phyloP scores from a whole-genome alignment of 2,329 filamentous ascomycete genomes.

The Ophiostoma piceae region DNA sequence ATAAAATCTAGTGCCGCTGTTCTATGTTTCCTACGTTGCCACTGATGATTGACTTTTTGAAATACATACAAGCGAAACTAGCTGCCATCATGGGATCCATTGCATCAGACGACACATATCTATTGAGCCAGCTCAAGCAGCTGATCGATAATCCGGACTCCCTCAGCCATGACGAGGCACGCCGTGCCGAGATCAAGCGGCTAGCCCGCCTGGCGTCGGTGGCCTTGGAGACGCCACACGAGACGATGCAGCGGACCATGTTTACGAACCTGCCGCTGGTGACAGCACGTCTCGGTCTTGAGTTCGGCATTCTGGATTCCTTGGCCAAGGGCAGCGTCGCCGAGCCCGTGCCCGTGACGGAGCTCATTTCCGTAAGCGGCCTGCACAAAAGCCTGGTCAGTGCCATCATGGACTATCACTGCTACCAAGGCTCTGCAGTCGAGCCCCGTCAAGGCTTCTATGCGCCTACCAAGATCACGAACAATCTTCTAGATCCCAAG shows the following conservation, averaged over 20 bases:
- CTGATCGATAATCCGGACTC: not conserved
- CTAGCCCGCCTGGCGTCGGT: not conserved
- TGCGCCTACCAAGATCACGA: not conserved
- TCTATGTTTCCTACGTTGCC: not conserved
- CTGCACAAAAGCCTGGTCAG: not conserved
- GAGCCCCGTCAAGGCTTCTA: not conserved
- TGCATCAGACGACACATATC: not conserved
- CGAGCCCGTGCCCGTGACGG: not conserved
- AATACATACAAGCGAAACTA: not conserved
- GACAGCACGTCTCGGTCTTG: not conserved
- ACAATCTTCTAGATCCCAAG: not conserved
- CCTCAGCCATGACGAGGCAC: slow-evolving; percentile 37
- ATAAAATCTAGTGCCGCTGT: not conserved
- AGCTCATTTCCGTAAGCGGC: not conserved
- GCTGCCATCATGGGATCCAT: not conserved
- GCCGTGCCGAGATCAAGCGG: not conserved
- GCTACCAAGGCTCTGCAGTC: not conserved
- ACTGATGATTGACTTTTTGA: not conserved
- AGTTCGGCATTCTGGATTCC: not conserved
- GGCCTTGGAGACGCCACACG: not conserved
- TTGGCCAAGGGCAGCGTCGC: not conserved
- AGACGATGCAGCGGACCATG: not conserved
- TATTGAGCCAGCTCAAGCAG: not conserved
- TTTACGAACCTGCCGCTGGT: not conserved
- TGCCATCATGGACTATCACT: not conserved